Percentiles rank a stretch among this genome's conserved stretches.
phyloP scores from a whole-genome alignment of 2,329 filamentous ascomycete genomes.

The Lasiodiplodia citricola region DNA sequence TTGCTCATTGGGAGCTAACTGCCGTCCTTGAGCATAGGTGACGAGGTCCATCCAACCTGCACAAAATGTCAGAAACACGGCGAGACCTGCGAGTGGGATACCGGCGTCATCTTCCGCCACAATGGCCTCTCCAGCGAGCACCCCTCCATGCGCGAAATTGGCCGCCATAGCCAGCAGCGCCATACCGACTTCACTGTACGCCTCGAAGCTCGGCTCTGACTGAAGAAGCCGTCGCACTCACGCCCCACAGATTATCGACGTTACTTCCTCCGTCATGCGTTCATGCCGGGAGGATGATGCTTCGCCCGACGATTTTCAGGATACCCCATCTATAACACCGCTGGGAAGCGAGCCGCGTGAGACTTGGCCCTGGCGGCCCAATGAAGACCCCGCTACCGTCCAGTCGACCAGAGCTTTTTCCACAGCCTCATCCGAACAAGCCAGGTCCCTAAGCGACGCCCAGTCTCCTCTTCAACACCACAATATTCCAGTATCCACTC shows the following conservation, averaged over 20 bases:
- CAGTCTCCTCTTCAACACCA: constrained; percentile 4
- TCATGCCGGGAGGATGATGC: constrained; percentile 19
- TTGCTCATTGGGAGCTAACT: background rate
- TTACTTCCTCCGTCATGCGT: constrained; percentile 21
- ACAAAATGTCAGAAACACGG: constrained; percentile 29
- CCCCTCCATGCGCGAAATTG: constrained; percentile 27
- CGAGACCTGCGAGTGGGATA: constrained; percentile 31
- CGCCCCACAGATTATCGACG: constrained; percentile 20
- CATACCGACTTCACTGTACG: constrained; percentile 21
- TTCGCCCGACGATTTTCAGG: constrained; percentile 8
- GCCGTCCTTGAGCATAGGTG: background rate
- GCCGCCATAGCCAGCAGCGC: constrained; percentile 24
- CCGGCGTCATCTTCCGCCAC: constrained; percentile 32
- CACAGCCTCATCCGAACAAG: constrained; percentile 1
- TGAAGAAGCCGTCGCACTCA: background rate
- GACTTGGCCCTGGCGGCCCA: constrained; percentile 2
- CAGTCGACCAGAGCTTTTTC: background rate
- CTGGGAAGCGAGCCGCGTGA: constrained; percentile 7
- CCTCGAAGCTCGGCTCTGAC: background rate
- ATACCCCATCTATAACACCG: background rate
- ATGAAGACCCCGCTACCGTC: background rate
- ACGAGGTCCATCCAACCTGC: constrained; percentile 32
- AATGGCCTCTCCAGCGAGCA: constrained; percentile 23
- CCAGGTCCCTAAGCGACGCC: background rate
- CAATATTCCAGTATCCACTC: background rate